Percentiles rank a stretch among this genome's conserved stretches.
Evolutionary conservation across 768 basidiomycete genomes (phyloP).

Genomic region (Collybia nuda): DNA sequence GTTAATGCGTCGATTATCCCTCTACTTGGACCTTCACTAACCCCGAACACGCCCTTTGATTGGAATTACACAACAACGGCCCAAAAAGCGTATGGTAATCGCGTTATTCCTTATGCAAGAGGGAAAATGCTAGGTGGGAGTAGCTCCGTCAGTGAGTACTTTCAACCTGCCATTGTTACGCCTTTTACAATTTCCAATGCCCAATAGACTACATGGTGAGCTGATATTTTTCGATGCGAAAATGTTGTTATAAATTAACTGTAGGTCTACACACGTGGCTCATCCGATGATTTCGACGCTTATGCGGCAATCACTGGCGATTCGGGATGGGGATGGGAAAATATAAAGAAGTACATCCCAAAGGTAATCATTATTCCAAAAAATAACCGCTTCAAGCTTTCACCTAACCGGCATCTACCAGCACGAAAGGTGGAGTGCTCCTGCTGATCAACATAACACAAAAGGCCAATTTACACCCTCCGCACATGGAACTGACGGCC

Average conservation of each 20-base stretch:
- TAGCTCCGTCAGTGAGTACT: conserved; percentile 20
- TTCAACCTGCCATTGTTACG: background rate
- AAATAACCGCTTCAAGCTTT: conserved; percentile 34
- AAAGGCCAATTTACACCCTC: conserved; percentile 29
- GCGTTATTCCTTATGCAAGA: conserved; percentile 18
- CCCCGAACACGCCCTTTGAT: conserved; percentile 14
- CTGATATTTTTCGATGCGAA: background rate
- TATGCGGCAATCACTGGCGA: conserved; percentile 22
- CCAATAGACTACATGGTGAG: background rate
- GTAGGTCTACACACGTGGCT: conserved; percentile 18
- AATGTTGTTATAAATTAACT: conserved; percentile 5
- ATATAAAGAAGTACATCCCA: conserved; percentile 23
- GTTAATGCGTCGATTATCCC: conserved; percentile 11
- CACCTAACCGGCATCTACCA: conserved; percentile 10
- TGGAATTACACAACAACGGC: conserved; percentile 27
- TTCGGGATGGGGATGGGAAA: conserved; percentile 26
- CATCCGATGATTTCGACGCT: conserved; percentile 23
- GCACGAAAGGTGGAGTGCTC: conserved; percentile 27
- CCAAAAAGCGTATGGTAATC: conserved; percentile 18
- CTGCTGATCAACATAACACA: conserved; percentile 29
- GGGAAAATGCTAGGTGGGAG: conserved; percentile 24
- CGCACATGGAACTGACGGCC: conserved; percentile 20
- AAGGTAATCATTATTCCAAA: conserved; percentile 13
- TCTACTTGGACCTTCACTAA: conserved; percentile 7
- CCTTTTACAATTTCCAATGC: background rate